A percentile compares a stretch with the other conserved stretches of the same genome.
Evolutionary conservation across 228 moss, liverwort and hornwort genomes (phyloP).

Genomic region (Sphagnum magellanicum): DNA sequence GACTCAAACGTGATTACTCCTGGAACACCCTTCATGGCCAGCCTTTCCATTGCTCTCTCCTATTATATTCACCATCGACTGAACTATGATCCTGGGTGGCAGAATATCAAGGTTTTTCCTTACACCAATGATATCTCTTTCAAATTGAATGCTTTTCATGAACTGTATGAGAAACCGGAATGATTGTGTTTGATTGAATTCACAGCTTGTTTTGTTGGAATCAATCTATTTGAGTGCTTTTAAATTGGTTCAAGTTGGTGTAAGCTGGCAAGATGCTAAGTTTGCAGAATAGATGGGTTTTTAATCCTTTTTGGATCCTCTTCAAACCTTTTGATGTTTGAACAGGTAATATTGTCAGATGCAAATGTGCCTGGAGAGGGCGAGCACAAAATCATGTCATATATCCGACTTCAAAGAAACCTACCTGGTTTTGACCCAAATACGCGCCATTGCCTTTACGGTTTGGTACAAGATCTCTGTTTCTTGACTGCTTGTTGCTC

Average conservation of each 20-base stretch:
- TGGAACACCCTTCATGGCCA: slow-evolving; percentile 97
- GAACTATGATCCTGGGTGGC: slow-evolving; percentile 97
- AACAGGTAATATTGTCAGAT: slow-evolving; percentile 94
- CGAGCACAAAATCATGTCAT: slow-evolving; percentile 99
- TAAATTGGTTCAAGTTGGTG: not conserved
- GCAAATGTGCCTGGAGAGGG: slow-evolving; percentile 97
- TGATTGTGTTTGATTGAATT: not conserved
- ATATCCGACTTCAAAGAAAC: slow-evolving; percentile 92
- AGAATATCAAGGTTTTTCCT: slow-evolving; percentile 65
- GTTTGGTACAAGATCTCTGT: slow-evolving; percentile 53
- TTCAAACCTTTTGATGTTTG: not conserved
- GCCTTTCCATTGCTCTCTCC: slow-evolving; percentile 82
- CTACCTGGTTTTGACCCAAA: slow-evolving; percentile 83
- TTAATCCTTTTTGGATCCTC: not conserved
- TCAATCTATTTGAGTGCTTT: not conserved
- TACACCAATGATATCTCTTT: not conserved
- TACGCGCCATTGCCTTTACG: slow-evolving; percentile 95
- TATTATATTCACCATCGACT: slow-evolving; percentile 89
- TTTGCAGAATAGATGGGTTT: not conserved
- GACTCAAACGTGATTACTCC: slow-evolving; percentile 98
- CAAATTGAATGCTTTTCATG: not conserved
- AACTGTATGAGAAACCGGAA: not conserved
- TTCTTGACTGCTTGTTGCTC: not conserved
- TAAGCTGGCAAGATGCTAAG: not conserved
- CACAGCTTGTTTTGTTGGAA: not conserved